These are phyloP conservation scores for Aspergillus sp. DNA, from an alignment of 2,329 filamentous ascomycete species.

Conservation along the genomic window DNA sequence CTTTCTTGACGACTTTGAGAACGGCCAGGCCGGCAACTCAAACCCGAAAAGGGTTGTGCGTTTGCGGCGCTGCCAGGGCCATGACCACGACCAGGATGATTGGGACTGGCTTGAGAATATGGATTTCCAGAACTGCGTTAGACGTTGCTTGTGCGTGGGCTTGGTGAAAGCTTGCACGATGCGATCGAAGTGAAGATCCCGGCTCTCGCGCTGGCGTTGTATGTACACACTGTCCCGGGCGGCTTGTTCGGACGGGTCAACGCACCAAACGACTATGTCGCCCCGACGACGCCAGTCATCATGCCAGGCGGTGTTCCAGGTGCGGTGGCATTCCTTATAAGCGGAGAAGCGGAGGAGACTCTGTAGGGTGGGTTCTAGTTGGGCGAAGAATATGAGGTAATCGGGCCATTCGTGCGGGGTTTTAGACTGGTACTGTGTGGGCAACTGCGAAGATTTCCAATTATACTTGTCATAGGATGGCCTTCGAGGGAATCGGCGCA, in stretches of 20 bases:
- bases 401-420: constrained; percentile 49
- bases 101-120: constrained; percentile 5
- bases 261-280: constrained; percentile 65
- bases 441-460: background rate
- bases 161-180: constrained; percentile 37
- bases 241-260: constrained; percentile 40
- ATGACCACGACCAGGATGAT: constrained; percentile 26
- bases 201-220: constrained; percentile 16
- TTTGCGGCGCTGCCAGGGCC: constrained; percentile 24
- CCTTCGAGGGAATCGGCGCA: constrained; percentile 35
- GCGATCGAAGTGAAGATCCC: constrained; percentile 31
- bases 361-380: constrained; percentile 55
- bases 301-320: constrained; percentile 64
- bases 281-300: constrained; percentile 63
- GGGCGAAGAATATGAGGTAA: constrained; percentile 58
- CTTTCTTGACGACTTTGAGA: constrained; percentile 8
- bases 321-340: constrained; percentile 61
- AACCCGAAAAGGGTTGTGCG: constrained; percentile 15
- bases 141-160: constrained; percentile 21
- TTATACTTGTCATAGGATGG: constrained; percentile 33
- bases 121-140: constrained; percentile 13
- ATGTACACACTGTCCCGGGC: constrained; percentile 31
- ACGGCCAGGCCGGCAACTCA: constrained; percentile 14
- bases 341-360: constrained; percentile 45
- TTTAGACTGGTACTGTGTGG: constrained; percentile 7